Evolutionary conservation across 495 filamentous ascomycete species (phyloP).

Genomic region (Tuber borchii): DNA sequence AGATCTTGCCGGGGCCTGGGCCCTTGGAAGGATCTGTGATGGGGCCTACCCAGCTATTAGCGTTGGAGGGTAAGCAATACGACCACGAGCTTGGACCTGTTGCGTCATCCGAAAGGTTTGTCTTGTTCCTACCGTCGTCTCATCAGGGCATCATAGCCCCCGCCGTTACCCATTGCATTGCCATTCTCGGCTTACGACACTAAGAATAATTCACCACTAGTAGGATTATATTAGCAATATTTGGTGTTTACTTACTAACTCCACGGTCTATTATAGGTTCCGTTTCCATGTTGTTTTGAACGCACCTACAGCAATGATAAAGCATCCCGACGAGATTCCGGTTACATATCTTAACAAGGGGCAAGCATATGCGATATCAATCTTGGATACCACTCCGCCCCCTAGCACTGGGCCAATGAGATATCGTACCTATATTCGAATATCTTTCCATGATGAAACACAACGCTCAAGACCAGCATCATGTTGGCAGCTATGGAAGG

Average conservation of each 20-base stretch:
- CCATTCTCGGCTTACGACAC: neutral
- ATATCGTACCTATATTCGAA: conserved; percentile 80
- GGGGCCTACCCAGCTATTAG: conserved; percentile 46
- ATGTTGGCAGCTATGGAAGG: conserved; percentile 96
- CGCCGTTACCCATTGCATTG: neutral
- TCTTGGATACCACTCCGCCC: conserved; percentile 61
- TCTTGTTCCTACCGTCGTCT: conserved; percentile 3
- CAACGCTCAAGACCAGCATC: conserved; percentile 72
- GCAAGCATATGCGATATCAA: conserved; percentile 75
- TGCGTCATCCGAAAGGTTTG: conserved; percentile 47
- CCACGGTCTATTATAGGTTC: conserved; percentile 59
- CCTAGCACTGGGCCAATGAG: conserved; percentile 49
- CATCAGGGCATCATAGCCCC: neutral
- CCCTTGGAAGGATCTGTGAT: conserved; percentile 59
- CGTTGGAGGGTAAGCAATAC: conserved; percentile 50
- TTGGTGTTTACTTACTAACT: conserved; percentile 32
- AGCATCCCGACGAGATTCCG: conserved; percentile 75
- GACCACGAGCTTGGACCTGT: conserved; percentile 49
- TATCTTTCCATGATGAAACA: conserved; percentile 91
- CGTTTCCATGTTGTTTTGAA: conserved; percentile 85
- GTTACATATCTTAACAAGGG: conserved; percentile 97
- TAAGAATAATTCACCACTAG: conserved; percentile 23
- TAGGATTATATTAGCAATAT: neutral
- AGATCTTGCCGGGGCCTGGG: conserved; percentile 67
- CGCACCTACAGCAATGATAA: conserved; percentile 95